Evolutionary conservation across 2,329 filamentous ascomycete genomes (phyloP), one percentile per base, ranked within the genome.

Genomic region (Colletotrichum spaethianum): DNA sequence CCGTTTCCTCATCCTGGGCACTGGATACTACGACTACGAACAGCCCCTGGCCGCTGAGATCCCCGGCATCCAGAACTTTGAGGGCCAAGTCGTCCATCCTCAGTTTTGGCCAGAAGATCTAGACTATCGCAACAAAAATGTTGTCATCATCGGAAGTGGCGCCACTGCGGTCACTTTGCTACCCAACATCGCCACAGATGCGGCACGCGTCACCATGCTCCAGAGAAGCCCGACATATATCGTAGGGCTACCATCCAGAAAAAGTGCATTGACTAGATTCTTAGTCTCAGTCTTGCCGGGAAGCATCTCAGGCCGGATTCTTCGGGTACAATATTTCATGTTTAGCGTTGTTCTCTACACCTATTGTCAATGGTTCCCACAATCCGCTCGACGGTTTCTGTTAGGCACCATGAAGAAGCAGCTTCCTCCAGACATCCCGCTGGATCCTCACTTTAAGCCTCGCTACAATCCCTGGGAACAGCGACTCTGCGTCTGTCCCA

Each of bases 71-170:
- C 74, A 79, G 0, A 75, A 74, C n/a, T 85, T 85, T 46, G 23
- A 77, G 12, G 85, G 83, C 55, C 77, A 70, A 48, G 82, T 90
- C 18, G 83, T 93, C 1, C 92, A 94, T 73, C 92, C 93, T 1
- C 93, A 94, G 75, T 94, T 93, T 82, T 94, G 92, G 92, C 92
- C 92, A 0, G 83, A 91, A 67, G 85, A 92, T 67, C 83, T 92
- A 52, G 89, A 93, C 77, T 93, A 92, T 80, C 81, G 83, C 16
- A 82, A 86, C 80, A 93, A 93, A 77, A 86, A 89, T 23, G 83
- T 93, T 28, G 88, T 93, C 55, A 84, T 93, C 65, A 89, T 94
- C 70, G 93, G 93, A 23, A 89, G 86, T 46, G 92, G 91, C 20
- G 92, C 92, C 1, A 93, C 92, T 0, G 90, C 91, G 4, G 83